phyloP scores from a whole-genome alignment of 1,284 basidiomycete species.

The Rhodotorula sp. region DNA sequence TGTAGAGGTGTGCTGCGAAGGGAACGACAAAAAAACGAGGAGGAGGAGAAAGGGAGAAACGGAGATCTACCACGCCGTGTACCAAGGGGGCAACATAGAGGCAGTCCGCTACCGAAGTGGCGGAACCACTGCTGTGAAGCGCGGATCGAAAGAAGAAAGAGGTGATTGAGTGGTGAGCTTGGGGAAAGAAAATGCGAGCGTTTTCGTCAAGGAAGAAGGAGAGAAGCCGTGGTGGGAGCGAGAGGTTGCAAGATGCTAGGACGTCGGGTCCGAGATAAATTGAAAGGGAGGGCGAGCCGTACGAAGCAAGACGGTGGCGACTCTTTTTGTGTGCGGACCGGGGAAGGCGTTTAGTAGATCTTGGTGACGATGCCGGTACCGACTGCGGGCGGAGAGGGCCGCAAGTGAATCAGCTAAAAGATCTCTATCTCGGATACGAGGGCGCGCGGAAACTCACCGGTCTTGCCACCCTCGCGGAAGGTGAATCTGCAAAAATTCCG shows the following conservation, averaged over 20 bases:
- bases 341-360: neutral
- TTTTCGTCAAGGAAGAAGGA: neutral
- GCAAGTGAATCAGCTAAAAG: neutral
- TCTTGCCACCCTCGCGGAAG: constrained; percentile 82
- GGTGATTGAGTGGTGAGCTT: neutral
- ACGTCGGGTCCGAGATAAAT: neutral
- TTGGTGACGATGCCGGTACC: constrained; percentile 86
- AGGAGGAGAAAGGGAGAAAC: neutral
- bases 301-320: neutral
- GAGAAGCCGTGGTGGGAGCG: neutral
- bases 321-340: neutral
- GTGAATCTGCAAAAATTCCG: constrained; percentile 68
- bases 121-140: no score
- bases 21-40: neutral
- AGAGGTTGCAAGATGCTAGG: neutral
- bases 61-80: neutral
- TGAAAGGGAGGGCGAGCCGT: neutral
- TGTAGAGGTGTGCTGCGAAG: neutral
- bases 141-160: neutral
- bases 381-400: constrained; percentile 55
- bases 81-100: no score
- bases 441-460: constrained; percentile 20
- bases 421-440: neutral
- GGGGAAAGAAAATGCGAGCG: neutral
- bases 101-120: no score